Percentiles rank a stretch among this genome's conserved stretches.
phyloP scores from a whole-genome alignment of 495 filamentous ascomycete genomes.

The Tuber calosporum region DNA sequence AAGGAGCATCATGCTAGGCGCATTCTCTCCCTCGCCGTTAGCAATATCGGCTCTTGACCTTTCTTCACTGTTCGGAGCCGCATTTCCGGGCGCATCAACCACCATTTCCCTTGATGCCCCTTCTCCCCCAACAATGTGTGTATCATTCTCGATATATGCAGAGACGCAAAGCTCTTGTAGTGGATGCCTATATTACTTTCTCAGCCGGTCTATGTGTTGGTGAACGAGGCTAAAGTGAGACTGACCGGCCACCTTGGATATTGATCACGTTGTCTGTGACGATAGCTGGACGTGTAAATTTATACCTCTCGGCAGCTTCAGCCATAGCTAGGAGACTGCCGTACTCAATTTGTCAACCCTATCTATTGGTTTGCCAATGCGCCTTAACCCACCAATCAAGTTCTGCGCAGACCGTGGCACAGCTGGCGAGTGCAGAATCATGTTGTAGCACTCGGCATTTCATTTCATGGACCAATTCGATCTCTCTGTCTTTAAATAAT shows the following conservation, averaged over 20 bases:
- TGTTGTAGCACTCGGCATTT: slow-evolving; percentile 64
- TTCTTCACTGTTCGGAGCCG: not conserved
- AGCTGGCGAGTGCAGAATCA: slow-evolving; percentile 57
- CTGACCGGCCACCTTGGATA: slow-evolving; percentile 71
- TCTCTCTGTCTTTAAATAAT: slow-evolving; percentile 65
- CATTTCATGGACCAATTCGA: slow-evolving; percentile 77
- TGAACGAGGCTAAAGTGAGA: not conserved
- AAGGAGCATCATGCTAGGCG: slow-evolving; percentile 70
- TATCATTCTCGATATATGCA: slow-evolving; percentile 80
- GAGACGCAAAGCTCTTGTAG: slow-evolving; percentile 83
- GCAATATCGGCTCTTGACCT: not conserved
- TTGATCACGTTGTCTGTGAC: slow-evolving; percentile 63
- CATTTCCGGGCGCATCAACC: slow-evolving; percentile 21
- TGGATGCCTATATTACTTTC: slow-evolving; percentile 54
- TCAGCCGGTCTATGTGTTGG: slow-evolving; percentile 2
- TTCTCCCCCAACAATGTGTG: slow-evolving; percentile 58
- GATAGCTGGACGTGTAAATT: slow-evolving; percentile 62
- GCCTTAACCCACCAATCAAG: slow-evolving; percentile 58
- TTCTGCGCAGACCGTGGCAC: slow-evolving; percentile 75
- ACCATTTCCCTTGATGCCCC: slow-evolving; percentile 35
- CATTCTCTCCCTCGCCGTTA: slow-evolving; percentile 20
- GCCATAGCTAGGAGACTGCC: slow-evolving; percentile 71
- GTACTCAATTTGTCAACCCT: slow-evolving; percentile 16
- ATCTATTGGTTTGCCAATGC: not conserved
- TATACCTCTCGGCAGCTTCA: slow-evolving; percentile 67